Conservation (phyloP, 148 eudicot species). For the Dysphania ambrosioides region DNA sequence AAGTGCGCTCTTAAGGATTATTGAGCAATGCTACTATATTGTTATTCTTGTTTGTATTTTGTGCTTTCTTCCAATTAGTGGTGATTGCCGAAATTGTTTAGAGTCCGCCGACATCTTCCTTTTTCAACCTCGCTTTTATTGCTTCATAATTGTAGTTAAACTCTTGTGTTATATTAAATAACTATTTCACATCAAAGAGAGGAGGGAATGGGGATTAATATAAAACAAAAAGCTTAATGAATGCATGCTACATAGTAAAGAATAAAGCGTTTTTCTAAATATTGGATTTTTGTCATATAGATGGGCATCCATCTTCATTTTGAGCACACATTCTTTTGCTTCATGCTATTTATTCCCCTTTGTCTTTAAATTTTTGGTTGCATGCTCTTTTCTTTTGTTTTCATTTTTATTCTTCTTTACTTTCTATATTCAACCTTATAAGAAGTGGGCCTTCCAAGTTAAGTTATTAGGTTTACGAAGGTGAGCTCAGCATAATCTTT, state of each 20-base stretch:
- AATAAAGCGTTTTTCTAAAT: not conserved
- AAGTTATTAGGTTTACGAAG: slow-evolving; percentile 79
- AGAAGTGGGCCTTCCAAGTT: slow-evolving; percentile 94
- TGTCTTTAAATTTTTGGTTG: no score
- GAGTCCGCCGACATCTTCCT: slow-evolving; percentile 76
- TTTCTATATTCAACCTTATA: slow-evolving; percentile 27
- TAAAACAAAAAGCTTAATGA: not conserved
- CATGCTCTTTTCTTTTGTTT: not conserved
- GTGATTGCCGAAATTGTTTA: slow-evolving; percentile 84
- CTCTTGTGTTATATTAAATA: no score
- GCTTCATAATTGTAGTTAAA: not conserved
- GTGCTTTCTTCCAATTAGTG: slow-evolving; percentile 55
- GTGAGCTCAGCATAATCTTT: no score
- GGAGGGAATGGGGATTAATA: not conserved
- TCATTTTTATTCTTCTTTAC: not conserved
- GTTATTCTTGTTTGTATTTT: slow-evolving; percentile 1
- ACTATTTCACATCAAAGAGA: not conserved
- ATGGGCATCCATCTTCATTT: slow-evolving; percentile 61
- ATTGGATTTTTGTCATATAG: slow-evolving; percentile 33
- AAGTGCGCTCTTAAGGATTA: not conserved
- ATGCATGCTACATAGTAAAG: not conserved
- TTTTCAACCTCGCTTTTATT: not conserved
- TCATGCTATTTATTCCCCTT: no score
- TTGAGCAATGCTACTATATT: not conserved
- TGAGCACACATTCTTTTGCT: not conserved